phyloP scores from a whole-genome alignment of 371 early-diverging fungal species.

The Amoeboradix gromovi region DNA sequence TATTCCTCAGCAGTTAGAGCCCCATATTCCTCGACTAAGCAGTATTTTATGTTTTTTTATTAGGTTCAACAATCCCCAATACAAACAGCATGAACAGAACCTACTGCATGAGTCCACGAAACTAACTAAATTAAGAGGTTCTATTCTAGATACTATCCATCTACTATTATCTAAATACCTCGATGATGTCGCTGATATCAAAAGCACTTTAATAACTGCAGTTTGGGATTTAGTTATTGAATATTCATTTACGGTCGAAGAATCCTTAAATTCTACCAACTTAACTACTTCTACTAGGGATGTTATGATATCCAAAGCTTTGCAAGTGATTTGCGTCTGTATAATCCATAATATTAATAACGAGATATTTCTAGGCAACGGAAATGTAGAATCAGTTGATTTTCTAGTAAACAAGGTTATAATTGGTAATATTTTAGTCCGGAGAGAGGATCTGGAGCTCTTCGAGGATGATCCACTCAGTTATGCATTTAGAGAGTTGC shows the following conservation, averaged over 20 bases:
- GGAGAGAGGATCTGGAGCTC: constrained; percentile 42
- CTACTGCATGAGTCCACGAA: background rate
- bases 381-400: background rate
- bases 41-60: background rate
- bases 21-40: background rate
- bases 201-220: background rate
- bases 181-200: background rate
- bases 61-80: background rate
- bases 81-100: background rate
- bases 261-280: background rate
- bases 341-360: background rate
- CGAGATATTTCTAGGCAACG: background rate
- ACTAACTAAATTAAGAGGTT: background rate
- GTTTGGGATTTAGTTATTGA: background rate
- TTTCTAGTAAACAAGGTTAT: background rate
- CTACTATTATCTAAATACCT: background rate
- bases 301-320: background rate
- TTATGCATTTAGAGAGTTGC: constrained; percentile 68
- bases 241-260: background rate
- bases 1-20: background rate
- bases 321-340: background rate
- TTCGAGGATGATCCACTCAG: constrained; percentile 88
- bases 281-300: background rate
- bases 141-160: background rate
- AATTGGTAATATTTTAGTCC: background rate